Percentiles rank a stretch among this genome's conserved stretches.
Conservation (phyloP, 2,329 filamentous ascomycete genomes). For the Neopestalotiopsis sp. region DNA sequence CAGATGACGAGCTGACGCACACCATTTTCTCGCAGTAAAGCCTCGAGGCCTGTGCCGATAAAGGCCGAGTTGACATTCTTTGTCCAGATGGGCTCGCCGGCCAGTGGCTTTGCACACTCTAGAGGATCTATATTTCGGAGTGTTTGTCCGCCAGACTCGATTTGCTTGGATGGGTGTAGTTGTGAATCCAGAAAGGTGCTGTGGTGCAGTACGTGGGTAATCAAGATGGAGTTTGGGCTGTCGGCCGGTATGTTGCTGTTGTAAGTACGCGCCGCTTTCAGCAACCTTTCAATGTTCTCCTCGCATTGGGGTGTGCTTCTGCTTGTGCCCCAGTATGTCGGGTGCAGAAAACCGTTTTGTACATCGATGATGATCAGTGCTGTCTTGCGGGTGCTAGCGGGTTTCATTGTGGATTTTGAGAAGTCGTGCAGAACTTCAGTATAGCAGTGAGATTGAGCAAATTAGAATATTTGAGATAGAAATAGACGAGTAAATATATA, state of each 20-base stretch:
- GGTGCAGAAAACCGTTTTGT: slow-evolving; percentile 47
- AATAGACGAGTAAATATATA: no score
- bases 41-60: slow-evolving; percentile 49
- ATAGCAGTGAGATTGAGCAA: background rate
- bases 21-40: slow-evolving; percentile 36
- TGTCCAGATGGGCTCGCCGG: slow-evolving; percentile 44
- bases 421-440: background rate
- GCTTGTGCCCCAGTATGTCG: slow-evolving; percentile 43
- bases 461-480: no score
- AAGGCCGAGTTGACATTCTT: slow-evolving; percentile 54
- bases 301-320: slow-evolving; percentile 52
- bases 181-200: slow-evolving; percentile 40
- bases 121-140: slow-evolving; percentile 37
- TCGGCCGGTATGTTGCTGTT: slow-evolving; percentile 22
- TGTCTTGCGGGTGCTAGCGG: slow-evolving; percentile 33
- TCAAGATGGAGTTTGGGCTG: slow-evolving; percentile 31
- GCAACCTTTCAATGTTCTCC: slow-evolving; percentile 44
- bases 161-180: slow-evolving; percentile 41
- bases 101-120: slow-evolving; percentile 31
- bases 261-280: slow-evolving; percentile 34
- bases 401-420: slow-evolving; percentile 24
- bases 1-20: slow-evolving; percentile 46
- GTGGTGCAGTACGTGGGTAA: slow-evolving; percentile 53
- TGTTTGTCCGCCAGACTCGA: slow-evolving; percentile 28
- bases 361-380: slow-evolving; percentile 54